These are phyloP conservation scores for Angomonas ambiguus DNA, from an alignment of 208 protist species.

Conservation along the genomic window DNA sequence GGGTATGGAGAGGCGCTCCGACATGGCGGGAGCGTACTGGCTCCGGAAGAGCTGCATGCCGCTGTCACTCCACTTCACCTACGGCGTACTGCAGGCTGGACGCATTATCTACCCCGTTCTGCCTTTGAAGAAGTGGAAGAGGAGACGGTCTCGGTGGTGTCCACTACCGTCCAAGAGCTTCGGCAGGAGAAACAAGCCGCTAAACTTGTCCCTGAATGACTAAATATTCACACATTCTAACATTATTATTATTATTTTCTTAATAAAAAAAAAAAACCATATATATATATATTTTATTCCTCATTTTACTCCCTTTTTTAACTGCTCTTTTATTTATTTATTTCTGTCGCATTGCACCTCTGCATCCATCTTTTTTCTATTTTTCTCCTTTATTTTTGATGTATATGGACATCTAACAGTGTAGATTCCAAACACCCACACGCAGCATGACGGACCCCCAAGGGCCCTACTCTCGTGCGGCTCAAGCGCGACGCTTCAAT, in stretches of 20 bases:
- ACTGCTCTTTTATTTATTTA: too few relatives aligned
- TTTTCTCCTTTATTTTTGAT: constrained; percentile 13
- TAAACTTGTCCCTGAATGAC: too few relatives aligned
- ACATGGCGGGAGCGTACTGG: constrained; percentile 52
- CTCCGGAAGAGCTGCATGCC: constrained; percentile 49
- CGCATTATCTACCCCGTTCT: constrained; percentile 30
- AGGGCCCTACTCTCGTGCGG: constrained; percentile 41
- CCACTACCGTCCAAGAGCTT: background rate
- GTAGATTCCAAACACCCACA: background rate
- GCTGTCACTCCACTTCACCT: constrained; percentile 27
- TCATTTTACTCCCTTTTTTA: too few relatives aligned
- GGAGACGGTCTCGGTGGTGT: constrained; percentile 2
- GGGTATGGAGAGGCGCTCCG: constrained; percentile 76
- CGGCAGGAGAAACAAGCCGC: background rate
- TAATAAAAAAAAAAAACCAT: background rate
- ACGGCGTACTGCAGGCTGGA: constrained; percentile 25
- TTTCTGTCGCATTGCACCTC: too few relatives aligned
- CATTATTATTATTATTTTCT: constrained; percentile 3
- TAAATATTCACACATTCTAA: background rate
- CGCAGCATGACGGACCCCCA: background rate
- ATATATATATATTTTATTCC: too few relatives aligned
- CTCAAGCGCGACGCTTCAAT: constrained; percentile 44
- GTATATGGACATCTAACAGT: background rate
- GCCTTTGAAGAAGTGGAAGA: constrained; percentile 18
- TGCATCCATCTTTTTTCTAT: too few relatives aligned